phyloP scores from a whole-genome alignment of 139 green algal genomes.

The Chlamydomonas sp. region DNA sequence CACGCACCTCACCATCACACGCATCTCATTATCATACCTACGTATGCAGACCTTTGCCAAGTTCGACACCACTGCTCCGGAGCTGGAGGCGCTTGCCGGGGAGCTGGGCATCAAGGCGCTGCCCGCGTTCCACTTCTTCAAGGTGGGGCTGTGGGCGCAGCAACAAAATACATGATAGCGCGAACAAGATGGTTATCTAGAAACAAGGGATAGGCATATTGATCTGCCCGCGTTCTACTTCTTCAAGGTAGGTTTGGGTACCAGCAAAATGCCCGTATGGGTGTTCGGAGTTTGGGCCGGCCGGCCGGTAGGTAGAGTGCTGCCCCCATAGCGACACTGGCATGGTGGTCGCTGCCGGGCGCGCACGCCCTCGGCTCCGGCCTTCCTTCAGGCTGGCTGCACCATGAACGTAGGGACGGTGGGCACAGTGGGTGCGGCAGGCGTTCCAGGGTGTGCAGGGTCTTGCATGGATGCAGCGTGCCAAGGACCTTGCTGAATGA shows the following conservation, averaged over 20 bases:
- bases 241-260: background rate
- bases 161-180: background rate
- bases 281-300: background rate
- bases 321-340: too few species aligned
- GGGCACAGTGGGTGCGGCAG: too few species aligned
- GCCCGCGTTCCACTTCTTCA: constrained; percentile 84
- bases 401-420: too few species aligned
- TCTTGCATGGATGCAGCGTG: too few species aligned
- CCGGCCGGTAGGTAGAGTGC: too few species aligned
- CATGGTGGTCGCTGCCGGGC: too few species aligned
- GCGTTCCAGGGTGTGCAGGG: too few species aligned
- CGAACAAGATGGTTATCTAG: background rate
- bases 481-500: too few species aligned
- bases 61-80: constrained; percentile 77
- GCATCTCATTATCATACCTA: background rate
- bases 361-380: too few species aligned
- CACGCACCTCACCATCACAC: background rate
- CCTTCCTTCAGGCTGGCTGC: too few species aligned
- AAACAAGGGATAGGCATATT: too few species aligned
- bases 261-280: background rate
- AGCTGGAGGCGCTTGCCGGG: constrained; percentile 64
- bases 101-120: constrained; percentile 78
- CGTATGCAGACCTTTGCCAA: constrained; percentile 65
- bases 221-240: background rate
- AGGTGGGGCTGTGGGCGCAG: constrained; percentile 32